Percentiles rank a stretch among this genome's conserved stretches.
These are phyloP conservation scores for Boletus rubescentipes DNA, from an alignment of 768 basidiomycete species.

Conservation along the genomic window DNA sequence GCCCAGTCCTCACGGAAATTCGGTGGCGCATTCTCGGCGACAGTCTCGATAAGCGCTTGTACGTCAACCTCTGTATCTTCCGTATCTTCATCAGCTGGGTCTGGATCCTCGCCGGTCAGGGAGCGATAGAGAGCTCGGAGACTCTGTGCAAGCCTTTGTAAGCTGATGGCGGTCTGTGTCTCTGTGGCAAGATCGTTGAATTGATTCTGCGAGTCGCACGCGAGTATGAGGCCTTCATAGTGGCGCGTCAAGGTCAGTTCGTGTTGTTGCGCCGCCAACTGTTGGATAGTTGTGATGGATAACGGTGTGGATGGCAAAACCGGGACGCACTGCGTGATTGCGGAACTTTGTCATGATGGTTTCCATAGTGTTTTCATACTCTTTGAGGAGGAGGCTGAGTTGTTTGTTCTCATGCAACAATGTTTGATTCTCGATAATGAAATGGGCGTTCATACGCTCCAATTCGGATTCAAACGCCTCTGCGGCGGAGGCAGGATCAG, in stretches of 20 bases:
- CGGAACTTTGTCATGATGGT: slow-evolving; percentile 97
- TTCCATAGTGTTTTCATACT: slow-evolving; percentile 93
- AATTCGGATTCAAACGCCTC: slow-evolving; percentile 92
- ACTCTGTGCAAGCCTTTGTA: slow-evolving; percentile 69
- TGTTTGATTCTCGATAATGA: slow-evolving; percentile 91
- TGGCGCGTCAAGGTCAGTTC: slow-evolving; percentile 85
- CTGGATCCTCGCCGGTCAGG: slow-evolving; percentile 59
- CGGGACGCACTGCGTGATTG: slow-evolving; percentile 73
- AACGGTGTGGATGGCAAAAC: neutral
- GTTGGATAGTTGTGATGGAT: slow-evolving; percentile 9
- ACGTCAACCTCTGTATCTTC: slow-evolving; percentile 42
- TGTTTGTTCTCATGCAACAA: slow-evolving; percentile 96
- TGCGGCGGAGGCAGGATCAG: slow-evolving; percentile 34
- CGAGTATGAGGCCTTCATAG: slow-evolving; percentile 78
- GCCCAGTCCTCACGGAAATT: slow-evolving; percentile 76
- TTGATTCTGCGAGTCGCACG: slow-evolving; percentile 57
- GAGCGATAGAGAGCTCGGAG: slow-evolving; percentile 72
- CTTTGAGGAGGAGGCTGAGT: slow-evolving; percentile 81
- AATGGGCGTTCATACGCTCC: slow-evolving; percentile 84
- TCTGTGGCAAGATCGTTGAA: slow-evolving; percentile 57
- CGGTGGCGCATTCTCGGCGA: slow-evolving; percentile 40
- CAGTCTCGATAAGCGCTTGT: slow-evolving; percentile 40
- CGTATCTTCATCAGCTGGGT: slow-evolving; percentile 25
- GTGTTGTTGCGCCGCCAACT: slow-evolving; percentile 92
- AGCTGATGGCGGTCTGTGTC: slow-evolving; percentile 58